Base-by-base conservation (phyloP, 2,329 filamentous ascomycete genomes). In the Xenosphaeropsis pyriputrescens region DNA sequence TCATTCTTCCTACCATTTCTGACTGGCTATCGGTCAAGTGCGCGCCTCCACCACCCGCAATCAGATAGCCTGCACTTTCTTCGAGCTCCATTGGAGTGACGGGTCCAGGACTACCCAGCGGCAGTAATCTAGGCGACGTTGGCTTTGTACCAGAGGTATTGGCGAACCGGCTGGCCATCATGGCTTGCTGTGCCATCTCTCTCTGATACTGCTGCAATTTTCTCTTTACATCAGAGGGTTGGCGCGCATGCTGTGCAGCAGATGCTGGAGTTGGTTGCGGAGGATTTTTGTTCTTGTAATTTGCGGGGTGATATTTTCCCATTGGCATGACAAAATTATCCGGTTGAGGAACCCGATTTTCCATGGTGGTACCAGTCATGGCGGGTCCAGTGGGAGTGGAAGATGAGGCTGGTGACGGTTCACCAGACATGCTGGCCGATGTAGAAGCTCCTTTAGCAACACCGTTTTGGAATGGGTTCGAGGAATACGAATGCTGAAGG, bases 291-390 rank as follows among this genome's bases (percentile, higher is more conserved):
- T 57, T 59, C 45, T 73, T 68, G 47, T 74, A 77, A 53, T 76
- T 76, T 18, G 70, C 67, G 1, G 73, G 73, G 41, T 77, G 75
- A 47, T 77, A 78, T 54, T 76, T 77, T 17, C 73, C 73, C 55
- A 74, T 60, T 0, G 72, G 68, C 22, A 73, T 54, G 54, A 29
- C 18, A 11, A 52, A 39, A 15, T 42, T 38, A 16, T 32, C 18
- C 9, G 17, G 13, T 7, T 18, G 13, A 6, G 33, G 14, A n/a
- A 15, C 18, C 2, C 33, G 18, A 18, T 35, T 35, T 18, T 18
- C 33, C 12, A 18, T 17, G 6, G 3, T 8, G 14, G 16, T 18
- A 22, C 33, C 54, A 61, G 29, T 64, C 62, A 36, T 66, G 61
- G 29, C 64, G 57, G 2, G 35, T 67, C 68, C 18, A 62, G 63